These are phyloP conservation scores for Quercus gilva DNA, from an alignment of 306 rosid genomes.

Conservation along the genomic window DNA sequence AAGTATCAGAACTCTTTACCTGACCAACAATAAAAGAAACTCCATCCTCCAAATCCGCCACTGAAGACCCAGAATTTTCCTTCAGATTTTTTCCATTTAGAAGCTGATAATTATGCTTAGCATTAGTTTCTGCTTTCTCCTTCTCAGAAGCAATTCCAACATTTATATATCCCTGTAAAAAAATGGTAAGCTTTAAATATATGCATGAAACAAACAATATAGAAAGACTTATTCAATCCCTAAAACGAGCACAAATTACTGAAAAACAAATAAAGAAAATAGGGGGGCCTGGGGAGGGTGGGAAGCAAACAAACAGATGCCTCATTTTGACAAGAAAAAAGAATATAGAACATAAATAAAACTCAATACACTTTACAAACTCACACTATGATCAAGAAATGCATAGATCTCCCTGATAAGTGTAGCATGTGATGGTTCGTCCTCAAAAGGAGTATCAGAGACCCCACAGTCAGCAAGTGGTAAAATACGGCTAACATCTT, in stretches of 20 bases:
- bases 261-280: neutral
- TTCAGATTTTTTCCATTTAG: constrained; percentile 60
- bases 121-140: constrained; percentile 53
- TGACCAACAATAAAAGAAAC: constrained; percentile 82
- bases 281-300: too few relatives aligned
- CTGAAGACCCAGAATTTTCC: constrained; percentile 55
- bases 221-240: neutral
- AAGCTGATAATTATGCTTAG: constrained; percentile 56
- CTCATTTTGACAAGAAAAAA: constrained; percentile 7
- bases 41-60: constrained; percentile 93
- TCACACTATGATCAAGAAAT: constrained; percentile 91
- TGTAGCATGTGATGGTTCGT: constrained; percentile 57
- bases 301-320: neutral
- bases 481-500: constrained; percentile 86
- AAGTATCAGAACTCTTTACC: constrained; percentile 48
- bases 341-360: constrained; percentile 18
- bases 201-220: constrained; percentile 9
- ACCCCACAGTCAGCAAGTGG: constrained; percentile 93
- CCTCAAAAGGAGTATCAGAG: constrained; percentile 41
- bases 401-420: constrained; percentile 84
- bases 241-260: constrained; percentile 7
- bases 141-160: constrained; percentile 89
- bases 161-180: constrained; percentile 92
- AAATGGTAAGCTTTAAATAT: constrained; percentile 18
- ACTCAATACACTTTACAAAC: constrained; percentile 35